phyloP scores from a whole-genome alignment of 805 yeast genomes.

The Lipomyces sp. region DNA sequence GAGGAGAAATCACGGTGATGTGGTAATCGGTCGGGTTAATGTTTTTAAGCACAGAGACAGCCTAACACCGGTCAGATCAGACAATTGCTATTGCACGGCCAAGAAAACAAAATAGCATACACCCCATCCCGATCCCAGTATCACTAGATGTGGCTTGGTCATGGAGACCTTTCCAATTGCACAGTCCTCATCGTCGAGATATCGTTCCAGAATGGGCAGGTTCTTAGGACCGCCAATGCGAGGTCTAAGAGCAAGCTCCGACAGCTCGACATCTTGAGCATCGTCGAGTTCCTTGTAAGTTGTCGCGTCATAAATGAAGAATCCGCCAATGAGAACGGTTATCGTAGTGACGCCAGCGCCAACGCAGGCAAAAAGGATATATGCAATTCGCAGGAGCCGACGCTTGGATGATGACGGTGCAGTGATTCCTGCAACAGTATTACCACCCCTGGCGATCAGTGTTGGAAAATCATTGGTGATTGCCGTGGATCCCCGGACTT shows the following conservation, averaged over 20 bases:
- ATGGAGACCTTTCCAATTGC: conserved; percentile 42
- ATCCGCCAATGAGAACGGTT: conserved; percentile 51
- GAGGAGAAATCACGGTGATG: conserved; percentile 87
- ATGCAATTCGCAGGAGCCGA: conserved; percentile 19
- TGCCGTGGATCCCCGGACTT: neutral
- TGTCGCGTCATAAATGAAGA: conserved; percentile 68
- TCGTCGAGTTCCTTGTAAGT: conserved; percentile 55
- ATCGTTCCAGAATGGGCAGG: conserved; percentile 61
- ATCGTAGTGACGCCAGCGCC: conserved; percentile 55
- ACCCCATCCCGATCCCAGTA: conserved; percentile 83
- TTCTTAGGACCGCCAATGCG: conserved; percentile 72
- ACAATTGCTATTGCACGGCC: neutral
- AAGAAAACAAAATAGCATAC: conserved; percentile 37
- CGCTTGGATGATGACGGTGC: conserved; percentile 6
- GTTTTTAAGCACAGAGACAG: conserved; percentile 79
- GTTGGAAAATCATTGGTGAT: neutral
- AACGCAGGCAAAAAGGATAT: conserved; percentile 15
- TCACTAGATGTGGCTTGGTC: conserved; percentile 52
- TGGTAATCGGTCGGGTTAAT: conserved; percentile 85
- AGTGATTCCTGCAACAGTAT: conserved; percentile 9
- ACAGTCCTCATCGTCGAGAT: conserved; percentile 62
- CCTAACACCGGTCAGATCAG: conserved; percentile 15
- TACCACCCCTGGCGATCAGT: neutral
- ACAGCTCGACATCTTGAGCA: conserved; percentile 55
- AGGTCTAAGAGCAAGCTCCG: conserved; percentile 60